Percentiles rank a stretch among this genome's conserved stretches.
Conservation (phyloP, 2,329 filamentous ascomycete species). For the Scolecobasidium constrictum region DNA sequence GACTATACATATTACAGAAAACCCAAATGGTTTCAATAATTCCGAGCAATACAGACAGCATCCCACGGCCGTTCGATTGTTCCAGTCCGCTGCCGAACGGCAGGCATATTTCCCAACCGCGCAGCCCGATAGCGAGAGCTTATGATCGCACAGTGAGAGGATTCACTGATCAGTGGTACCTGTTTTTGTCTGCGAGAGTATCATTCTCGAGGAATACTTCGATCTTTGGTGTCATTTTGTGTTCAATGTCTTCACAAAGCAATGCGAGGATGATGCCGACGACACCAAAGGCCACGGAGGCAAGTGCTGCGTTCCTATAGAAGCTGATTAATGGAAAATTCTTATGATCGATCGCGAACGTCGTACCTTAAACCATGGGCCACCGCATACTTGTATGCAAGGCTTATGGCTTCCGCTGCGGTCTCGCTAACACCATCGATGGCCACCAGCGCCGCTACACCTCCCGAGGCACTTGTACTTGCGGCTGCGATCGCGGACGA, state of each 20-base stretch:
- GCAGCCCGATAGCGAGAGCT: no score
- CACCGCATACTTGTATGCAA: slow-evolving; percentile 2
- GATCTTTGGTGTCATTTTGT: slow-evolving; percentile 9
- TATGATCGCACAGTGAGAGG: no score
- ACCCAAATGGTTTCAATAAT: no score
- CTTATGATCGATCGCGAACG: slow-evolving; percentile 10
- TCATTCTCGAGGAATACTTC: slow-evolving; percentile 8
- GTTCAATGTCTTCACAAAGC: slow-evolving; percentile 5
- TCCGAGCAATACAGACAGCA: no score
- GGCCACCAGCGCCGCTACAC: slow-evolving; percentile 10
- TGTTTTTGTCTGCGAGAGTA: slow-evolving; percentile 5
- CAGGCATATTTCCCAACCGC: no score
- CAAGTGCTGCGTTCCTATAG: background rate
- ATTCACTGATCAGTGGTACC: no score
- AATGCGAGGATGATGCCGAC: slow-evolving; percentile 5
- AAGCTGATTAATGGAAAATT: background rate
- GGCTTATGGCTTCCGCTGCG: slow-evolving; percentile 8
- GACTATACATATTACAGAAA: no score
- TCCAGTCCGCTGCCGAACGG: no score
- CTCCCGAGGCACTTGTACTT: slow-evolving; percentile 18
- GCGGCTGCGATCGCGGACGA: slow-evolving; percentile 15
- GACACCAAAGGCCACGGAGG: slow-evolving; percentile 6
- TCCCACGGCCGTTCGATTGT: no score
- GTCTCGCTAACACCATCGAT: slow-evolving; percentile 11
- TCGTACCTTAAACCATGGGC: slow-evolving; percentile 10